Base-by-base conservation (phyloP, 768 basidiomycete species). In the Termitomyces sp. region DNA sequence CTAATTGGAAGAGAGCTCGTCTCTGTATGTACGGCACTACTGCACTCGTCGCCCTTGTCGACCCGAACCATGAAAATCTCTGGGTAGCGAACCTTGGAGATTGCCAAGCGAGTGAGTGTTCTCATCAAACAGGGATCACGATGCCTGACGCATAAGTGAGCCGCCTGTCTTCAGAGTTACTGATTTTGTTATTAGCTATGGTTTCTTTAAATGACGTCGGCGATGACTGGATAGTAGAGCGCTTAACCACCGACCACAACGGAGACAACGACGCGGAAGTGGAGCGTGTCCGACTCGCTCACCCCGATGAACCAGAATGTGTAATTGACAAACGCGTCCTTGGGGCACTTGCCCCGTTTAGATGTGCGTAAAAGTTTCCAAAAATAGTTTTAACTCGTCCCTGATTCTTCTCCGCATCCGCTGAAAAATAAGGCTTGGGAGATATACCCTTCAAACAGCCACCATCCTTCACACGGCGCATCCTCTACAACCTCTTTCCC, bases 1-100 rank as follows among this genome's bases (percentile, higher is more conserved):
- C 72, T 19, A 88, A 87, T 64, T 81, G 84, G 73, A 74, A 79
- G 52, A 86, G 84, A 63, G 83, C 83, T 19, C 72, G 85, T 49
- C 74, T 88, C 48, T 87, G 86, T 65, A 88, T 91, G 82, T 87
- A 89, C 62, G 89, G 89, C 21, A 88, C 85, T 0, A 91, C 89
- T 3, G 88, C 85, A 5, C 78, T 91, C 32, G 79, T 91, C 41
- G 80, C 89, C 9, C 76, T 91, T 37, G 78, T 86, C 41, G 88
- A 90, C 70, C 86, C 88, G 35, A 74, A 81, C 19, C 79, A 81
- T 59, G 74, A 79, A 64, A 81, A 89, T 59, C 72, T 91, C 21
- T 91, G 89, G 89, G 71, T 91, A 46, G 89, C 88, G 6, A 90
- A 90, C 64, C 75, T 91, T 27, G 89, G 89, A 14, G 89, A 91